Base-by-base conservation (phyloP, 2,329 filamentous ascomycete species). In the Gnomoniopsis sp. region DNA sequence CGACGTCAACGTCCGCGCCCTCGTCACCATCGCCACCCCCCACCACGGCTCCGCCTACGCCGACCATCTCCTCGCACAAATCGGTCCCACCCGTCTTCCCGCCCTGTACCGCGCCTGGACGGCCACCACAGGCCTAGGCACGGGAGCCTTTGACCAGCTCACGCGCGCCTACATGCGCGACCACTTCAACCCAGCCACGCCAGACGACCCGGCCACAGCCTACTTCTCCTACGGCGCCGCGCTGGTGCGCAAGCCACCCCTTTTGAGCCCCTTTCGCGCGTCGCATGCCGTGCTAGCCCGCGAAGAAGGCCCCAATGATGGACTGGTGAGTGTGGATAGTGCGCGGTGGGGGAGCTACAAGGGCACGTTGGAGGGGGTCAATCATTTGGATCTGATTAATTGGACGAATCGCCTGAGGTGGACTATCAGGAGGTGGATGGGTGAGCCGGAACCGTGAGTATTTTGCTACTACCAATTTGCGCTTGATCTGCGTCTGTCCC, bases 321-420 rank as follows among this genome's bases (percentile, higher is more conserved):
- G 86, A 1, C 73, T 88, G n/a, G 86, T 88, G 14, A 91, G 84
- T 67, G 84, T 88, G 12, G 72, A 75, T 53, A 88, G 85, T 66
- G 81, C 82, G 49, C 75, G 75, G 59, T 88, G 85, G 84, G 86
- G 86, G 7, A 76, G 75, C 11, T 88, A 88, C 68, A 82, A 85
- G 66, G 86, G 86, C 3, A 88, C 86, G 1, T 68, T 88, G 58
- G 71, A 86, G 4, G 79, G 77, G 1, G 84, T 87, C 7, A 86
- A 80, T 65, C 86, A 88, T 66, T 70, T 88, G 26, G 85, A 88
- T 65, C 69, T 88, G 55, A 88, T 88, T 63, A 88, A 88, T 70
- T 88, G 86, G 86, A 84, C 81, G 36, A 88, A 88, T 62, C 73
- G 81, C 60, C 62, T 87, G 38, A 74, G 77, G 52, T 87, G 80